Evolutionary conservation across 1,284 basidiomycete species (phyloP).

Genomic region (Trichosporon sp.): DNA sequence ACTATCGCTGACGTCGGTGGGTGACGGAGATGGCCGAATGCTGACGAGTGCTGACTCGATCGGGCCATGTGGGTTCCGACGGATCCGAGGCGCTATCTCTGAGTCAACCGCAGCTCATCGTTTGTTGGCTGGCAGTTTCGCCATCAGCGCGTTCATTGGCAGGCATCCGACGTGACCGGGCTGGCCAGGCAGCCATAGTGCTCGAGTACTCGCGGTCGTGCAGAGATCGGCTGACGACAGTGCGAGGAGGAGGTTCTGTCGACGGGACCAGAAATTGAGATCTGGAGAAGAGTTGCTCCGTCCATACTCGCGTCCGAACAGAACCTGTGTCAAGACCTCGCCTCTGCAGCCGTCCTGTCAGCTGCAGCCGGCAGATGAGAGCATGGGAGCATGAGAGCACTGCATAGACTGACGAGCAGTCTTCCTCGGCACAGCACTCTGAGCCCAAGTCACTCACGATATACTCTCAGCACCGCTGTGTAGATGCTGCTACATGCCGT

Average conservation of each 20-base stretch:
- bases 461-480: background rate
- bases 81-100: background rate
- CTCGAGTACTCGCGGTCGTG: background rate
- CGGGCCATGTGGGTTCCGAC: background rate
- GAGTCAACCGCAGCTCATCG: background rate
- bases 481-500: background rate
- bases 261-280: background rate
- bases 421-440: background rate
- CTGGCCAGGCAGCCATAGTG: too few relatives aligned
- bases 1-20: background rate
- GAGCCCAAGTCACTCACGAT: background rate
- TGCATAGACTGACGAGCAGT: too few relatives aligned
- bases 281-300: background rate
- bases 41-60: background rate
- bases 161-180: background rate
- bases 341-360: too few relatives aligned
- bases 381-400: too few relatives aligned
- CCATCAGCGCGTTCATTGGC: background rate
- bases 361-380: too few relatives aligned
- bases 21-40: constrained; percentile 3
- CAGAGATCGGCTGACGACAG: background rate
- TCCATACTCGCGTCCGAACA: background rate
- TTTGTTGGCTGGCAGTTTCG: background rate
- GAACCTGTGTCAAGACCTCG: too few relatives aligned
- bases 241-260: background rate